phyloP scores from a whole-genome alignment of 2,329 filamentous ascomycete species.

The Colletotrichum spinosum region DNA sequence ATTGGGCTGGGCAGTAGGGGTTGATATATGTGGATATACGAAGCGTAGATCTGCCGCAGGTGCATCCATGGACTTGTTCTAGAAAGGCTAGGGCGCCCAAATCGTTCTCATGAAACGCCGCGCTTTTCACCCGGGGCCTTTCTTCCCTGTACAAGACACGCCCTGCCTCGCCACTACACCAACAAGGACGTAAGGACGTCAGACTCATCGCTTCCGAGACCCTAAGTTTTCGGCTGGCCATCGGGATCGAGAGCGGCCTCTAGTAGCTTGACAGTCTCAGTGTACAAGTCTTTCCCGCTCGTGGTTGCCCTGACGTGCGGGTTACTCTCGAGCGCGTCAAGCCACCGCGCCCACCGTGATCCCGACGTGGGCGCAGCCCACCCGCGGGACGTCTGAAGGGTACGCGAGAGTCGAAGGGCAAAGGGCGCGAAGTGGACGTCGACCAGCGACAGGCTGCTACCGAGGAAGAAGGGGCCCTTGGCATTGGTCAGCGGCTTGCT shows the following conservation, averaged over 20 bases:
- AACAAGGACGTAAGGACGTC: no score
- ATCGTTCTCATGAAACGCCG: no score
- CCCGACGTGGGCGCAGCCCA: conserved; percentile 74
- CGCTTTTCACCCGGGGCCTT: no score
- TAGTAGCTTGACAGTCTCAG: conserved; percentile 70
- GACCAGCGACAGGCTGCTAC: conserved; percentile 67
- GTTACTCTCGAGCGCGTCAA: conserved; percentile 75
- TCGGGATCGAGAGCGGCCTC: conserved; percentile 25
- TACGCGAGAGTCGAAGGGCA: conserved; percentile 74
- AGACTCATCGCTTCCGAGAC: background rate
- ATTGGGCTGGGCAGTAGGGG: no score
- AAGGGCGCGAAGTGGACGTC: conserved; percentile 83
- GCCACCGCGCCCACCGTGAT: conserved; percentile 75
- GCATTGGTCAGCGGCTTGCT: background rate
- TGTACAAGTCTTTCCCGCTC: conserved; percentile 66
- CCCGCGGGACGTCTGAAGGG: conserved; percentile 72
- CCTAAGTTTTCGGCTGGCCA: conserved; percentile 12
- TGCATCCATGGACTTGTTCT: no score
- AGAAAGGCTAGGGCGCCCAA: no score
- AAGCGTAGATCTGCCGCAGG: no score
- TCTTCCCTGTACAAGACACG: no score
- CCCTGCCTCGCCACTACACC: no score
- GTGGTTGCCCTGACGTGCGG: conserved; percentile 74
- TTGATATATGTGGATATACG: no score
- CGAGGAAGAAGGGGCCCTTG: conserved; percentile 77